Evolutionary conservation across 164 flowering plant genomes (phyloP).

Genomic region (Sedum album): DNA sequence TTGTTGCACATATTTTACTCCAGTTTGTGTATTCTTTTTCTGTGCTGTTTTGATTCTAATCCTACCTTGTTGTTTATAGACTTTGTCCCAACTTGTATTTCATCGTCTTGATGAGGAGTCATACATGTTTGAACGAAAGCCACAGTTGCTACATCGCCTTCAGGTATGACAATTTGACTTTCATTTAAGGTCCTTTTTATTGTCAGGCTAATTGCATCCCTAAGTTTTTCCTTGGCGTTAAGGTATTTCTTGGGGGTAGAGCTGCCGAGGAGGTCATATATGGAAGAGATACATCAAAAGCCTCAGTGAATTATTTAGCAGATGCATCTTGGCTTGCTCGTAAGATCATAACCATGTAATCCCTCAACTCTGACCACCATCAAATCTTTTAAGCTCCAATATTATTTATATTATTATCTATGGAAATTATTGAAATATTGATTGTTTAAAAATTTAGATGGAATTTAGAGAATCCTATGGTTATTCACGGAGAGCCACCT

Average conservation of each 20-base stretch:
- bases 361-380: constrained; percentile 1
- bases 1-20: constrained; percentile 9
- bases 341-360: constrained; percentile 84
- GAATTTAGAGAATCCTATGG: constrained; percentile 91
- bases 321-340: constrained; percentile 99
- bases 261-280: constrained; percentile 96
- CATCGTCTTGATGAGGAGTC: constrained; percentile 85
- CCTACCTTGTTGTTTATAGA: constrained; percentile 35
- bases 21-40: not conserved
- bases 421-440: not conserved
- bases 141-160: constrained; percentile 89
- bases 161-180: constrained; percentile 40
- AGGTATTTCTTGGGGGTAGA: constrained; percentile 94
- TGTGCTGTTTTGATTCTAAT: not conserved
- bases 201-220: not conserved
- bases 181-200: not conserved
- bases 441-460: constrained; percentile 36
- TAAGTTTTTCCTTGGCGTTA: not conserved
- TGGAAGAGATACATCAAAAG: constrained; percentile 82
- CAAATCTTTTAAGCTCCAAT: not conserved
- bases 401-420: not conserved
- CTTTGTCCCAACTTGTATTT: constrained; percentile 76
- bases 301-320: constrained; percentile 76
- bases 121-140: constrained; percentile 80
- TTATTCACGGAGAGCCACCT: constrained; percentile 82